Percentiles rank a stretch among this genome's conserved stretches.
Conservation (phyloP, 2,329 filamentous ascomycete genomes). For the Stylonectria norvegica region DNA sequence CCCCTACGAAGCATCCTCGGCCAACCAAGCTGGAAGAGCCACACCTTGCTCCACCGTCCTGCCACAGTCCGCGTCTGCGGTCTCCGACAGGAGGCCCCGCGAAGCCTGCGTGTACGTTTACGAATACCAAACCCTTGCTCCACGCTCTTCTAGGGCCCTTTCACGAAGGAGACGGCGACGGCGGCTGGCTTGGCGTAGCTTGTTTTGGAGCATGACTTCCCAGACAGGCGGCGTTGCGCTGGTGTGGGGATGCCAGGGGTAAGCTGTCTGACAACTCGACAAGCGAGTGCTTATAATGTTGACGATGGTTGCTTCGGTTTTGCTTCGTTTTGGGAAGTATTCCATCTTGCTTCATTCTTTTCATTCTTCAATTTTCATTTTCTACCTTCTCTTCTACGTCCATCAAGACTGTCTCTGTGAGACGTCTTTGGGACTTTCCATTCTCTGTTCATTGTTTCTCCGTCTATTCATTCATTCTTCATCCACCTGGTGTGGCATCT, state of each 20-base stretch:
- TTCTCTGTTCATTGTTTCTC: conserved; percentile 1
- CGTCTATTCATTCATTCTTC: too few relatives aligned
- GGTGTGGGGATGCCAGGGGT: too few relatives aligned
- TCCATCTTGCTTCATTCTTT: conserved; percentile 2
- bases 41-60: conserved; percentile 6
- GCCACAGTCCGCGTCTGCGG: conserved; percentile 11
- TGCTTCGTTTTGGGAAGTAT: too few relatives aligned
- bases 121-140: too few relatives aligned
- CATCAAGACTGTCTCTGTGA: background rate
- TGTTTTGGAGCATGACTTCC: background rate
- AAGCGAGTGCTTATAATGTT: too few relatives aligned
- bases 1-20: background rate
- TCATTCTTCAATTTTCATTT: conserved; percentile 3
- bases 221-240: background rate
- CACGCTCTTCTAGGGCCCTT: too few relatives aligned
- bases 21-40: background rate
- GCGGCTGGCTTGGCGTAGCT: background rate
- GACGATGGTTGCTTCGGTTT: too few relatives aligned
- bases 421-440: background rate
- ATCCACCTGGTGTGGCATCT: conserved; percentile 1
- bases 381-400: conserved; percentile 3
- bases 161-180: too few relatives aligned
- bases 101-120: too few relatives aligned
- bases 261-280: too few relatives aligned
- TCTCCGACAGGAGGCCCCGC: background rate